A percentile compares a stretch with the other conserved stretches of the same genome.
phyloP scores from a whole-genome alignment of 106 monocot genomes.

The Cymbidium sinense region DNA sequence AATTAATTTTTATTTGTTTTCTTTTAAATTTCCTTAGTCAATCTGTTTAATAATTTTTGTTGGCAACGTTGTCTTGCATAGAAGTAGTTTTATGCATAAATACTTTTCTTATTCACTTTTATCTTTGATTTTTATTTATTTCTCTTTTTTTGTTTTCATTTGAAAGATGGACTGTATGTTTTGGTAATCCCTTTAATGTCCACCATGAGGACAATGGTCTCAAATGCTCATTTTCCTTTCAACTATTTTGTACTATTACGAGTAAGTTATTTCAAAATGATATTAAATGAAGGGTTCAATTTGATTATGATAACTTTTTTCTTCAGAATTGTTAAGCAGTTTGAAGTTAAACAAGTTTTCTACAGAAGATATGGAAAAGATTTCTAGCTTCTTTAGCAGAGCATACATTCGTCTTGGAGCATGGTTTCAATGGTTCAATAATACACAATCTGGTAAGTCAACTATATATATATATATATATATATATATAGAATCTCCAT shows the following conservation, averaged over 20 bases:
- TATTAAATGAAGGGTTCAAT: not conserved
- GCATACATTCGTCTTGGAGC: constrained; percentile 71
- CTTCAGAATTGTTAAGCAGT: constrained; percentile 52
- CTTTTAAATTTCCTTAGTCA: not conserved
- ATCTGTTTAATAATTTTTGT: not conserved
- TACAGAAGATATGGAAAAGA: constrained; percentile 31
- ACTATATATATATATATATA: no score
- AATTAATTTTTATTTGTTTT: not conserved
- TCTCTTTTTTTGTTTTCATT: not conserved
- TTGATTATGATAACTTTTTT: not conserved
- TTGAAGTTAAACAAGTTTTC: constrained; percentile 37
- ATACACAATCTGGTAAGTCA: constrained; percentile 71
- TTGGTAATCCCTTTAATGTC: not conserved
- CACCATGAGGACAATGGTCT: not conserved
- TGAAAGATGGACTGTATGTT: not conserved
- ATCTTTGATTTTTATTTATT: not conserved
- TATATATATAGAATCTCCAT: no score
- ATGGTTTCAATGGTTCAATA: constrained; percentile 97
- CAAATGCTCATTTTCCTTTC: not conserved
- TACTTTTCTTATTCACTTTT: not conserved
- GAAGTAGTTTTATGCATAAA: not conserved
- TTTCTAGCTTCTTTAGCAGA: constrained; percentile 60
- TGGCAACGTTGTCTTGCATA: not conserved
- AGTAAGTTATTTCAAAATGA: not conserved
- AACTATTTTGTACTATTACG: not conserved